Conservation (phyloP, 306 rosid species). For the Medicago ruthenica region DNA sequence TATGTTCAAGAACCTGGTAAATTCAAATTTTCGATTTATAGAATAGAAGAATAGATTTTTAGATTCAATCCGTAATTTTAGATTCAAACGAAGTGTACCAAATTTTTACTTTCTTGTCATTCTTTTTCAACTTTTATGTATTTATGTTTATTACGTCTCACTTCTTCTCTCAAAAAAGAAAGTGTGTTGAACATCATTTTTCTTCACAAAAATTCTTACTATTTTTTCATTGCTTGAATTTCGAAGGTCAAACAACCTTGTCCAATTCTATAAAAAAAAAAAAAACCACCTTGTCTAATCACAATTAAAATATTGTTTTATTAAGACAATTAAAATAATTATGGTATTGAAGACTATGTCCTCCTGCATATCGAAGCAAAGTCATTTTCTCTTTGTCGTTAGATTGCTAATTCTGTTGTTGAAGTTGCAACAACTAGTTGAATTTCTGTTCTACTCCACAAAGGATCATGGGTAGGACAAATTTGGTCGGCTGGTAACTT, state of each 20-base stretch:
- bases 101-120: not conserved
- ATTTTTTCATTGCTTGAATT: not conserved
- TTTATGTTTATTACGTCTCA: not conserved
- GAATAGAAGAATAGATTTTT: no score
- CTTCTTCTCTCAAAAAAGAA: not conserved
- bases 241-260: not conserved
- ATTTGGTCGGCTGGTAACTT: constrained; percentile 38
- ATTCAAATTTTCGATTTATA: no score
- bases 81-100: no score
- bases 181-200: constrained; percentile 3
- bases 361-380: not conserved
- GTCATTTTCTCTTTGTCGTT: not conserved
- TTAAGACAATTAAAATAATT: not conserved
- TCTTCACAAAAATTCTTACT: not conserved
- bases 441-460: not conserved
- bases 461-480: constrained; percentile 33
- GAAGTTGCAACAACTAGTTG: constrained; percentile 5
- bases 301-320: not conserved
- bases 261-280: not conserved
- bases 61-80: no score
- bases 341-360: not conserved
- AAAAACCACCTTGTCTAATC: not conserved
- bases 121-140: not conserved
- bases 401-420: not conserved
- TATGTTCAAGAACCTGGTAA: no score